Conservation (phyloP, 306 rosid genomes). For the Quercus agrifolia region DNA sequence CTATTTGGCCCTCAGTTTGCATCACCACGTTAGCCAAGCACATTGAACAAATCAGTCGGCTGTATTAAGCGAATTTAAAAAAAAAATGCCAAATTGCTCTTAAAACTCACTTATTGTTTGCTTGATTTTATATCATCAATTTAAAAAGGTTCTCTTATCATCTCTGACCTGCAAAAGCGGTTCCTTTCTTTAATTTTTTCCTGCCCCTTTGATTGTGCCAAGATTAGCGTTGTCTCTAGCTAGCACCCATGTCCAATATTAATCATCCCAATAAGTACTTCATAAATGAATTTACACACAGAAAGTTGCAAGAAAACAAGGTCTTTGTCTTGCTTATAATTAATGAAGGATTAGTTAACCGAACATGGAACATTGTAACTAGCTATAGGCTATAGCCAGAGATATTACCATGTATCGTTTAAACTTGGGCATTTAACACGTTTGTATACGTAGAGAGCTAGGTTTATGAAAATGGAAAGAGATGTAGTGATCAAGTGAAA, state of each 20-base stretch:
- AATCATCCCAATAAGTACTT: too few species aligned
- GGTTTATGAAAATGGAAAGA: slow-evolving; percentile 4
- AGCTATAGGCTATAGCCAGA: neutral
- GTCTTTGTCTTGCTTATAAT: neutral
- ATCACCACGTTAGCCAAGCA: neutral
- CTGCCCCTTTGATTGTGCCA: neutral
- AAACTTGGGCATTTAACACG: neutral
- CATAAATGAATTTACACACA: neutral
- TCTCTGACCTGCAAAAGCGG: neutral
- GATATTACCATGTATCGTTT: neutral
- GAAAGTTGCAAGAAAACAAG: neutral
- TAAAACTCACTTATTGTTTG: too few species aligned
- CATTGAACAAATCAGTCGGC: too few species aligned
- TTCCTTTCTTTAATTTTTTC: neutral
- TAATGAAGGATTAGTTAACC: neutral
- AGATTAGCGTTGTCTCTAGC: too few species aligned
- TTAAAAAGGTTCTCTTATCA: too few species aligned
- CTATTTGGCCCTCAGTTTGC: neutral
- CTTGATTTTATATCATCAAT: too few species aligned
- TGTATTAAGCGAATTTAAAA: too few species aligned
- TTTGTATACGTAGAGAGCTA: neutral
- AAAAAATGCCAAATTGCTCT: too few species aligned
- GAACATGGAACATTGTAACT: neutral
- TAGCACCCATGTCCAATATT: too few species aligned
- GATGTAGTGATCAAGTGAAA: slow-evolving; percentile 37